These are phyloP conservation scores for Peterozyma xylosa DNA, from an alignment of 805 yeast genomes.

Conservation along the genomic window DNA sequence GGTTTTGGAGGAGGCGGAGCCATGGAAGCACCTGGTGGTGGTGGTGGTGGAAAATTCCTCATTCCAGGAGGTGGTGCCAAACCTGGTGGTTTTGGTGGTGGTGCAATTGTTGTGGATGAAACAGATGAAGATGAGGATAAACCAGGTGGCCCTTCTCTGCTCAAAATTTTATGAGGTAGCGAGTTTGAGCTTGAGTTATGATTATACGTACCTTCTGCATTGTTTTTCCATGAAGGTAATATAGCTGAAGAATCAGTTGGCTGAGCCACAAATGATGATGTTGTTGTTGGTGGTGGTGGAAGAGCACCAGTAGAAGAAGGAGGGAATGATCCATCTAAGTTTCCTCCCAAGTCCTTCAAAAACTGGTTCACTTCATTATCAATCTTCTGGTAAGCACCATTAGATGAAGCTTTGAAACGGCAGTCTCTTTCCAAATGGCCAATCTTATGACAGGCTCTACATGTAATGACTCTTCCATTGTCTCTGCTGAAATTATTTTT, in stretches of 20 bases:
- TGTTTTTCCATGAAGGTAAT: background rate
- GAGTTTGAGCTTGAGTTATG: background rate
- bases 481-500: constrained; percentile 35
- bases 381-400: constrained; percentile 8
- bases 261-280: constrained; percentile 8
- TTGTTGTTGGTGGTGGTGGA: constrained; percentile 13
- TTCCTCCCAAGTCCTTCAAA: constrained; percentile 39
- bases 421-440: constrained; percentile 94
- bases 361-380: constrained; percentile 44
- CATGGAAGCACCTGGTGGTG: constrained; percentile 11
- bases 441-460: constrained; percentile 69
- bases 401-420: constrained; percentile 14
- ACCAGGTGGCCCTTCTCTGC: constrained; percentile 16
- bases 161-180: constrained; percentile 5
- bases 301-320: too few species aligned
- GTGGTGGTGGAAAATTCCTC: constrained; percentile 12
- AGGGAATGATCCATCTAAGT: constrained; percentile 2
- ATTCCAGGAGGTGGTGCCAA: constrained; percentile 5
- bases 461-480: constrained; percentile 38
- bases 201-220: constrained; percentile 1
- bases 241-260: background rate
- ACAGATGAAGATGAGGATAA: constrained; percentile 7
- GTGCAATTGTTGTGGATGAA: constrained; percentile 8
- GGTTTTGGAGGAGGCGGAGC: constrained; percentile 18
- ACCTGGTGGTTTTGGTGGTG: constrained; percentile 4